Percentiles rank a stretch among this genome's conserved stretches.
These are phyloP conservation scores for Podospora pseudoanserina DNA, from an alignment of 495 filamentous ascomycete genomes.

Conservation along the genomic window DNA sequence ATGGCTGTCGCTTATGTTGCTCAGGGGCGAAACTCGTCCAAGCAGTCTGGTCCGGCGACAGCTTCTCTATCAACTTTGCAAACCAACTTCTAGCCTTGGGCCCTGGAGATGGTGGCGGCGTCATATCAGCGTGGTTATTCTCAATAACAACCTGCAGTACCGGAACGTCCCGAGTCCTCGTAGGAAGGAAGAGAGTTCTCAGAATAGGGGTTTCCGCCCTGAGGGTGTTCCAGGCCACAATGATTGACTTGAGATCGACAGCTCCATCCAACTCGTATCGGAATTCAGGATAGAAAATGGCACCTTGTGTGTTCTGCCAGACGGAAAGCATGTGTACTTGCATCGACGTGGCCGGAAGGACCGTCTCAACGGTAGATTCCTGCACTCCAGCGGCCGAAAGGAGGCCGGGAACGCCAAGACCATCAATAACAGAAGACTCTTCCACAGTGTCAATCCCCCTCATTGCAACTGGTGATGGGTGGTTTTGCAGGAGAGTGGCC, in stretches of 20 bases:
- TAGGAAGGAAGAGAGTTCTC: conserved; percentile 58
- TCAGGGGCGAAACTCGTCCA: conserved; percentile 15
- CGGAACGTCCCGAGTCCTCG: conserved; percentile 40
- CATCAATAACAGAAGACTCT: neutral
- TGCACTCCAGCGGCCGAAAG: conserved; percentile 32
- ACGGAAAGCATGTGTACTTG: conserved; percentile 67
- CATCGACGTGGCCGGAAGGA: conserved; percentile 64
- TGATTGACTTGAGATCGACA: conserved; percentile 36
- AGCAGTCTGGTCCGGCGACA: neutral
- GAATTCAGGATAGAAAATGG: conserved; percentile 62
- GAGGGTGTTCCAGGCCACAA: conserved; percentile 54
- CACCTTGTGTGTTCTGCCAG: conserved; percentile 62
- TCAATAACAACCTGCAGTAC: conserved; percentile 47
- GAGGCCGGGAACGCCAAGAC: conserved; percentile 31
- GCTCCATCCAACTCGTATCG: conserved; percentile 42
- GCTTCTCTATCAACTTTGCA: neutral
- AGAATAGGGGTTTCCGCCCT: conserved; percentile 54
- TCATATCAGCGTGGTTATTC: neutral
- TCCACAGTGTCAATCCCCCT: neutral
- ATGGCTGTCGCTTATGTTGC: conserved; percentile 7
- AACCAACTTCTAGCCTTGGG: neutral
- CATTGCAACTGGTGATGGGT: no score
- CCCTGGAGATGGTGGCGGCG: neutral
- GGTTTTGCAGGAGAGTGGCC: conserved; percentile 13
- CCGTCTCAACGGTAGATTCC: conserved; percentile 45